A percentile compares a stretch with the other conserved stretches of the same genome.
Evolutionary conservation across 805 yeast species (phyloP).

Genomic region (Candida morakotiae): DNA sequence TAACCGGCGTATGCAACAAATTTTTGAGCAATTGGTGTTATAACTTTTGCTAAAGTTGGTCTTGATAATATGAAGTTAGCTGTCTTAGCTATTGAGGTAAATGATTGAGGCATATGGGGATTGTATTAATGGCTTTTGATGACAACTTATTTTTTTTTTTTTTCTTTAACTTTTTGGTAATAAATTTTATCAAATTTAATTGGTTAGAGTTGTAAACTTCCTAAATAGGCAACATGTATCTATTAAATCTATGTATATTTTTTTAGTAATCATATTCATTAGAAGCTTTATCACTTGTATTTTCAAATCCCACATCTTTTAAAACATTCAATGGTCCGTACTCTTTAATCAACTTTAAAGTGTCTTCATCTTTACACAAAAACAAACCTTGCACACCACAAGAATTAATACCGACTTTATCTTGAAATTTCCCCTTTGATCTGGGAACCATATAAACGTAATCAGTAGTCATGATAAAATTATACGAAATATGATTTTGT

Average conservation of each 20-base stretch:
- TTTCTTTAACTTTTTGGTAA: constrained; percentile 7
- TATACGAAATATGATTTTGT: constrained; percentile 58
- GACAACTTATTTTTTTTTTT: too few relatives aligned
- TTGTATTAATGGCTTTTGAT: too few relatives aligned
- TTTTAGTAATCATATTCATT: constrained; percentile 61
- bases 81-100: constrained; percentile 67
- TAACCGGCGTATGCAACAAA: constrained; percentile 80
- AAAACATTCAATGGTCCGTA: constrained; percentile 54
- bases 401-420: constrained; percentile 64
- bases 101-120: constrained; percentile 49
- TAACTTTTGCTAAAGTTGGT: constrained; percentile 70
- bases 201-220: constrained; percentile 25
- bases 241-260: neutral
- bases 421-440: constrained; percentile 48
- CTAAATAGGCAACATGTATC: constrained; percentile 16
- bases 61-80: constrained; percentile 78
- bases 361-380: constrained; percentile 64
- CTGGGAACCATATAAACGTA: constrained; percentile 92
- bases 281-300: constrained; percentile 51
- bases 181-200: constrained; percentile 17
- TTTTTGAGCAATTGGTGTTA: constrained; percentile 75
- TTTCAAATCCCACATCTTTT: constrained; percentile 62
- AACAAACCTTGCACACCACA: constrained; percentile 78
- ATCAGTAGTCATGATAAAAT: constrained; percentile 72
- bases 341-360: constrained; percentile 41